These are phyloP conservation scores for Candida ipomoeae DNA, from an alignment of 805 yeast genomes.

Conservation along the genomic window DNA sequence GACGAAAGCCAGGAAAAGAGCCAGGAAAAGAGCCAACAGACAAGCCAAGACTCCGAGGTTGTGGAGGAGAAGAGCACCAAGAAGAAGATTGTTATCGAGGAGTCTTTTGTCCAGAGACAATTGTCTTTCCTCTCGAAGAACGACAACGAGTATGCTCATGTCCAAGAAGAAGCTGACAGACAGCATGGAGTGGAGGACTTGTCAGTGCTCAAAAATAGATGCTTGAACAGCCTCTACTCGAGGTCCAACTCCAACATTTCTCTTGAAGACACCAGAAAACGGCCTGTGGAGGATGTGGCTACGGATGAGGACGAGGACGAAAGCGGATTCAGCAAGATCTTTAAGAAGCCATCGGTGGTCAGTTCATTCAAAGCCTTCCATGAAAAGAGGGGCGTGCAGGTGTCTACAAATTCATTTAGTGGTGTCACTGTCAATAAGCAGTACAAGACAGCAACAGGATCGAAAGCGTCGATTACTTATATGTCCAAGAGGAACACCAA, in stretches of 20 bases:
- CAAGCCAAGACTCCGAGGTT: constrained; percentile 13
- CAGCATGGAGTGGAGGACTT: constrained; percentile 46
- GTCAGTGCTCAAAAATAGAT: constrained; percentile 41
- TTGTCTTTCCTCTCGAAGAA: constrained; percentile 47
- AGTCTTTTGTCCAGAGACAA: constrained; percentile 52
- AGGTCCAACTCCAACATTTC: constrained; percentile 5
- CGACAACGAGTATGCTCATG: constrained; percentile 30
- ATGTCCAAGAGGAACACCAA: constrained; percentile 35
- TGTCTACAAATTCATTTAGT: constrained; percentile 38
- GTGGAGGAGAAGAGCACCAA: constrained; percentile 28
- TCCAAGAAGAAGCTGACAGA: constrained; percentile 26
- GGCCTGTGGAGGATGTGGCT: constrained; percentile 12
- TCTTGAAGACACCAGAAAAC: constrained; percentile 9
- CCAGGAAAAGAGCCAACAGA: neutral
- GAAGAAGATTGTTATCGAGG: constrained; percentile 37
- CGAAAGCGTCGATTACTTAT: constrained; percentile 56
- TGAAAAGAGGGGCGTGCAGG: constrained; percentile 35
- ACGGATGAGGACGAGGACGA: constrained; percentile 30
- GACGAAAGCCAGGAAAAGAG: constrained; percentile 3
- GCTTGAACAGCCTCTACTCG: constrained; percentile 29
- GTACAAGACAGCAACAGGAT: constrained; percentile 52
- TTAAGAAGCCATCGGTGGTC: constrained; percentile 44
- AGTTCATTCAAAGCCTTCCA: constrained; percentile 42
- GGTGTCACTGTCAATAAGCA: constrained; percentile 52
- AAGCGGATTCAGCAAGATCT: constrained; percentile 35